Conservation (phyloP, 345 rosid species). For the Murraya koenigii region DNA sequence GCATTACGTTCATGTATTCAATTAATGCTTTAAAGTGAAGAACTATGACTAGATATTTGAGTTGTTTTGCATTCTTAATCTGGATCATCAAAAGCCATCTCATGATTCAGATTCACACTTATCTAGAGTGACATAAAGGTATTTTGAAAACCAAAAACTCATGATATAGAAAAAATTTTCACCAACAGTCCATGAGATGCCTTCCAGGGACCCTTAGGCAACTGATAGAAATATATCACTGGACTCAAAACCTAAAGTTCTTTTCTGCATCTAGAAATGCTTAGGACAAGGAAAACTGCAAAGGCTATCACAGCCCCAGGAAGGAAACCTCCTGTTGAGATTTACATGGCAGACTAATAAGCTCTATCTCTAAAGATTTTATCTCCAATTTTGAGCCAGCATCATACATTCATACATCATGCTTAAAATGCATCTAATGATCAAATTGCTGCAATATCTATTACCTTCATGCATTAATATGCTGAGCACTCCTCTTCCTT, state of each 20-base stretch:
- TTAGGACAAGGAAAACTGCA: neutral
- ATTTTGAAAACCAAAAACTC: too few species aligned
- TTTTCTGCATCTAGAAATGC: neutral
- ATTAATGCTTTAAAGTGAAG: neutral
- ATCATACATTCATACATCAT: neutral
- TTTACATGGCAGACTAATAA: neutral
- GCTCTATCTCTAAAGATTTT: neutral
- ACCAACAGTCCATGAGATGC: neutral
- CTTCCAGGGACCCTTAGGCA: neutral
- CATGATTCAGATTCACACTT: too few species aligned
- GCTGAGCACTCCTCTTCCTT: neutral
- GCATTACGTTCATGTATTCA: neutral
- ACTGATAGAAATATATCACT: neutral
- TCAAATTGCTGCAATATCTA: neutral
- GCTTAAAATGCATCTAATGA: neutral
- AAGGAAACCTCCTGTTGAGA: neutral
- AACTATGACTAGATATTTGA: neutral
- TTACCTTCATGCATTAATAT: neutral
- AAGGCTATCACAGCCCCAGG: neutral
- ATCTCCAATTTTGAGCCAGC: neutral
- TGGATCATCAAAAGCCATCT: neutral
- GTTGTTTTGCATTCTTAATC: neutral
- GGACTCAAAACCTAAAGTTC: neutral
- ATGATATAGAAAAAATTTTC: neutral
- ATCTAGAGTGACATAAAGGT: too few species aligned